Base-by-base conservation (phyloP, 148 eudicot genomes). In the Drosera capensis region DNA sequence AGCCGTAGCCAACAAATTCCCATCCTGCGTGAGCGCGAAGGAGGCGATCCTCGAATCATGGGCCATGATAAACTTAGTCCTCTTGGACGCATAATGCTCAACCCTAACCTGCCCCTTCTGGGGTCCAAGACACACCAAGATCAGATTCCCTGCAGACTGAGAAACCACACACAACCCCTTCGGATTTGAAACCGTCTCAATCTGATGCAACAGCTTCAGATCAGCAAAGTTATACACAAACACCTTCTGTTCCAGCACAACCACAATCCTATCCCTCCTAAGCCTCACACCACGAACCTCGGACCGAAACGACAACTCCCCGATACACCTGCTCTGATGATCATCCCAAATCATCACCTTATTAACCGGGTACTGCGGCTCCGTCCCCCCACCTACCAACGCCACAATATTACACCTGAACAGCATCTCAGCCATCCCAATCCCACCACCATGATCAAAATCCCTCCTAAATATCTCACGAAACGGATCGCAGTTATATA, bases 301-400 rank as follows among this genome's bases (percentile, higher is more conserved):
- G 0, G 87, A 81, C 58, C 94, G 66, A 43, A 86, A 86, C 9
- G 88, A 82, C 14, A 82, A 28, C 37, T 81, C 96, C 16, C 95
- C 95, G 2, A 86, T 82, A 49, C 93, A 86, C 20, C 96, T 46
- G 52, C 81, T 68, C 40, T 81, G 87, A 24, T 86, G 87, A 51
- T 86, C 96, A 37, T 86, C 94, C 96, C 96, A 81, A 17, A 78
- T 79, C 94, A 82, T 82, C 14, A 82, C 94, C 66, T 82, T 86
- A 40, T 86, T 82, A 5, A 71, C 58, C 7, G 96, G 84, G 31
- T 78, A 86, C 51, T 73, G 94, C 1, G 96, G 88, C 14, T 79
- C 66, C 6, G 82, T 68, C 0, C 94, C 96, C 3, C 96, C 96
- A 15, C 96, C 96, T 0, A 86, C 96, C 14, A 86, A 29, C 0